phyloP scores from a whole-genome alignment of 495 filamentous ascomycete genomes.

The Astrothelium macrocarpum region DNA sequence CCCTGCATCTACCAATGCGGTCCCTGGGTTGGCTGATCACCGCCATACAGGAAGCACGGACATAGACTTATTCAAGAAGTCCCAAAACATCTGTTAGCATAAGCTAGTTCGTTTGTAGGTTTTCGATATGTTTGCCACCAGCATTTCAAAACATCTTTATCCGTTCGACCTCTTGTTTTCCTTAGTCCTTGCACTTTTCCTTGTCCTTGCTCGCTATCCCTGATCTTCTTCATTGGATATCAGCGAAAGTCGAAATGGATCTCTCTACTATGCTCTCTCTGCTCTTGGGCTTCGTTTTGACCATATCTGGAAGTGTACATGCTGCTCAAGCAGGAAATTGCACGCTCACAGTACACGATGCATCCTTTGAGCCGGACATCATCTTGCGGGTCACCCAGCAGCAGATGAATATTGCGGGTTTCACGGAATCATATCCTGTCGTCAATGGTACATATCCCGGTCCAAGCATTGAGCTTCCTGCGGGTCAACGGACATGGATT shows the following conservation, averaged over 20 bases:
- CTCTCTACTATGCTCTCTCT: not conserved
- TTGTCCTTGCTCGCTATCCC: not conserved
- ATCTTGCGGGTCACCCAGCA: constrained; percentile 37
- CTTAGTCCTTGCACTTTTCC: not conserved
- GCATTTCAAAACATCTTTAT: too few relatives aligned
- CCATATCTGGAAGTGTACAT: not conserved
- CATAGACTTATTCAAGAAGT: not conserved
- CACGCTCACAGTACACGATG: constrained; percentile 26
- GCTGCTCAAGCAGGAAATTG: not conserved
- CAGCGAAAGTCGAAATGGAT: not conserved
- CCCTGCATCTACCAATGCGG: not conserved
- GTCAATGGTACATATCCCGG: constrained; percentile 48
- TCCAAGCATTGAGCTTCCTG: constrained; percentile 39
- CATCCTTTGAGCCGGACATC: constrained; percentile 41
- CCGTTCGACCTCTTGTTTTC: not conserved
- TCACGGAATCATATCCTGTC: constrained; percentile 35
- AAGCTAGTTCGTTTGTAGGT: not conserved
- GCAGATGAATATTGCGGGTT: constrained; percentile 36
- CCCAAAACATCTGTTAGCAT: not conserved
- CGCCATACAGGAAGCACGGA: constrained; percentile 3
- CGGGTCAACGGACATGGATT: constrained; percentile 45
- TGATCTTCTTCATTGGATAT: not conserved
- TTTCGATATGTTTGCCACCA: not conserved
- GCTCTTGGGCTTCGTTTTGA: not conserved
- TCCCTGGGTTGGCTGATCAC: not conserved